Base-by-base conservation (phyloP, 2,329 filamentous ascomycete genomes). In the Paecilomyces dactylethromorphus region DNA sequence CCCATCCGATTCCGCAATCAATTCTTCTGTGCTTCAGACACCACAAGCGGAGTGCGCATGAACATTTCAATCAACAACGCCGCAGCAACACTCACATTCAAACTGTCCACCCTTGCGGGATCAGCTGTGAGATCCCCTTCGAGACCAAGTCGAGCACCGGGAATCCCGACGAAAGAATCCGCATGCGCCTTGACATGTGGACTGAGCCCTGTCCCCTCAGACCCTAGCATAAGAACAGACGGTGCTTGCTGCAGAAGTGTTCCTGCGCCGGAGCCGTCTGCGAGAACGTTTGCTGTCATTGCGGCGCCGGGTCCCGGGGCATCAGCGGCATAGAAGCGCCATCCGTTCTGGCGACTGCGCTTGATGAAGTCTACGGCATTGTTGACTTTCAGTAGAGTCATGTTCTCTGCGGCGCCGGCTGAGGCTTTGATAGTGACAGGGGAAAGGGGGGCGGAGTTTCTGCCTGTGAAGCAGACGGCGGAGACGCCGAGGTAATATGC, bases 1-100 rank as follows among this genome's bases (percentile, higher is more conserved):
- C 59, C 64, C 62, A 66, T 57, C 58, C 60, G 5, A 57, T 59
- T 22, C 52, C 55, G n/a, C 6, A 24, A 12, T 35, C 51, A 52
- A 53, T 68, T 69, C 54, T 62, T 63, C 11, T 56, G 56, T 24
- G 62, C 58, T 26, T 64, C 61, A 18, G 65, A 64, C 32, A 72
- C 56, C 31, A 64, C 64, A 31, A 74, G 60, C n/a, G 71, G 72
- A 26, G 68, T 64, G 3, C 69, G 70, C 55, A 77, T 64, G 58
- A 78, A 75, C 62, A 68, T 74, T 57, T 77, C 69, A 63, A 76
- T 76, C 55, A 97, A 76, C 54, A 97, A 77, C 0, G 86, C 91
- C 6, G 90, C 86, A 1, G 94, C 93, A 21, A 96, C 92, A 69
- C 90, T 91, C 45, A 97, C 94, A 71, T 99, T 97, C 71, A 99